Evolutionary conservation across 352 stramenopile genomes (phyloP), one percentile per base, ranked within the genome.

Genomic region (Phytophthora megakarya): DNA sequence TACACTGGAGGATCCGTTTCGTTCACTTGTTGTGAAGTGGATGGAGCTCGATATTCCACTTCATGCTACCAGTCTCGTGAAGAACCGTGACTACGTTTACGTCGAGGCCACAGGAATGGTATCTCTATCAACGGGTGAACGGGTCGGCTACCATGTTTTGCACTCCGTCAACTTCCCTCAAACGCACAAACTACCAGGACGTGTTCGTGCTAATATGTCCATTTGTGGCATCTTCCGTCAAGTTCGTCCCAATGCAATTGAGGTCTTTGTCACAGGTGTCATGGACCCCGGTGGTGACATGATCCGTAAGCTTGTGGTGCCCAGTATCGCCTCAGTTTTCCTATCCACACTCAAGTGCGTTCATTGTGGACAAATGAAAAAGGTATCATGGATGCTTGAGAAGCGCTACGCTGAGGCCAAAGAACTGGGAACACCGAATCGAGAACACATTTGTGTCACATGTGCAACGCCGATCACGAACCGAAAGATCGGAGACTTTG

Each of bases 351-450:
- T 71, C 11, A 67, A 68, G 55, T 72, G 72, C 37, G 67, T 61
- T 15, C 57, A 75, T 46, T 75, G 67, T 21, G 73, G 66, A 3
- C 77, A 84, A 46, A 86, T 84, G 77, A 77, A 78, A 43, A 89
- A 89, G 40, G 66, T 87, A 8, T 61, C 74, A 26, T 85, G 77
- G 77, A 70, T 81, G 52, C 51, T 84, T 37, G 56, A 75, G 49
- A 70, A 67, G 40, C 58, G 40, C n/a, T 75, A 38, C 51, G 47
- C 42, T 6, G 70, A 75, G 32, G 64, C 71, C 1, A 76, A 71
- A 23, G 64, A 75, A 48, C 57, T 68, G 12, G 63, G 65, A 23
- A 72, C 67, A 1, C 52, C 58, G 1, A 73, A 66, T 26, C 65
- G 65, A 51, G 68, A 78, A 9, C 61, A 73, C 35, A 57, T 75